Evolutionary conservation across 2,329 filamentous ascomycete genomes (phyloP), one percentile per base, ranked within the genome.

Genomic region (Microdochium nivale): DNA sequence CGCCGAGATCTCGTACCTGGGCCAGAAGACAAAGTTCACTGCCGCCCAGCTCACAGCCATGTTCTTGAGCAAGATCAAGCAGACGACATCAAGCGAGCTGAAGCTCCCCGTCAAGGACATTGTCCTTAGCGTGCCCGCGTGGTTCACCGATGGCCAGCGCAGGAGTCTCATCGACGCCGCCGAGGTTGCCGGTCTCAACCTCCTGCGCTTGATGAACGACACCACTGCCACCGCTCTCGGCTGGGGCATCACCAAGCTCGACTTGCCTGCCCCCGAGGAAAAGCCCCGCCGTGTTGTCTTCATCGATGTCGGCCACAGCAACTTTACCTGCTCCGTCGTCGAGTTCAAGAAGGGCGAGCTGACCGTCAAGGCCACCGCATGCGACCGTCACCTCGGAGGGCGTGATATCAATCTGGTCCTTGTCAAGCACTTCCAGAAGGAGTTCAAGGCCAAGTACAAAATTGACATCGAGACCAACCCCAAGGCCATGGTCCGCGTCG

Each of bases 401-500:
- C 89, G 94, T 65, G 88, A 97, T 77, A 95, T 99, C 67, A 95
- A 99, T 80, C 87, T 90, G 75, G 90, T 90, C 56, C 76, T 99
- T 50, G 87, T 96, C 53, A 90, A 97, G 67, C 92, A 97, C 76
- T 90, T 99, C 66, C 88, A 87, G 63, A 86, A 88, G 65, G 91
- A 97, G 72, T 99, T 97, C 81, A 89, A 94, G 76, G 88, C 90
- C 72, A 96, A 95, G 73, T 95, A 89, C 83, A 96, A 95, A 81
- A 88, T 97, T 62, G 91, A 97, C 69, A 92, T 99, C 74, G 83
- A 84, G 71, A 84, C 83, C 60, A 94, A 97, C 75, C 81, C 85
- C 59, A 96, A 96, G 76, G 94, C 92, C 53, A 82, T 86, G 70
- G 84, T 91, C 60, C 90, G 94, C 68, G 88, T 95, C 61, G 80